Conservation (phyloP, 2,329 filamentous ascomycete genomes). For the Aquanectria penicillioides region DNA sequence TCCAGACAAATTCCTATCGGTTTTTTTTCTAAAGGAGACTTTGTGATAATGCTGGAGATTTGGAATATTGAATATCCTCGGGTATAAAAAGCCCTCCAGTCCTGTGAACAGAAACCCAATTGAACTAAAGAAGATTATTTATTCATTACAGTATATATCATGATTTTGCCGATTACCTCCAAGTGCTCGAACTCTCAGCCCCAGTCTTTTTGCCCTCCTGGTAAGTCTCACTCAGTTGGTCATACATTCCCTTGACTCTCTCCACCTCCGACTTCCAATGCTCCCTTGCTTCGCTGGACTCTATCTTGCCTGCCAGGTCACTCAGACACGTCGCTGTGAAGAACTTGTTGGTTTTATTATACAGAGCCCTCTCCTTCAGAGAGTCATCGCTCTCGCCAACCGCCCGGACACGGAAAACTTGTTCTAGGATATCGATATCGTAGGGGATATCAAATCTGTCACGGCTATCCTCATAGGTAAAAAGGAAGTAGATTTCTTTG, state of each 20-base stretch:
- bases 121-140: too few species aligned
- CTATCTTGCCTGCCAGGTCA: conserved; percentile 52
- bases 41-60: too few species aligned
- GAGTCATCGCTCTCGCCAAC: conserved; percentile 50
- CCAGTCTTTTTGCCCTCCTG: conserved; percentile 58
- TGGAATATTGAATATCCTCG: too few species aligned
- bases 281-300: conserved; percentile 45
- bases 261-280: conserved; percentile 53
- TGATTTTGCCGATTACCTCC: conserved; percentile 46
- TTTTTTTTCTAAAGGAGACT: too few species aligned
- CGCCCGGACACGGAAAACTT: conserved; percentile 62
- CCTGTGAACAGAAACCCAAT: too few species aligned
- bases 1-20: too few species aligned
- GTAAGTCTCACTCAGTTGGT: conserved; percentile 57
- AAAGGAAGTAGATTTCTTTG: conserved; percentile 65
- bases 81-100: too few species aligned
- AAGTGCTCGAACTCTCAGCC: conserved; percentile 57
- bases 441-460: conserved; percentile 66
- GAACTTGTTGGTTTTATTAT: conserved; percentile 67
- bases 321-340: conserved; percentile 57
- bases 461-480: conserved; percentile 67
- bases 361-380: conserved; percentile 54
- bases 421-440: conserved; percentile 66
- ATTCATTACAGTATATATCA: neutral
- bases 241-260: conserved; percentile 61